Base-by-base conservation (phyloP, 148 eudicot genomes). In the Amaranthus palmeri region DNA sequence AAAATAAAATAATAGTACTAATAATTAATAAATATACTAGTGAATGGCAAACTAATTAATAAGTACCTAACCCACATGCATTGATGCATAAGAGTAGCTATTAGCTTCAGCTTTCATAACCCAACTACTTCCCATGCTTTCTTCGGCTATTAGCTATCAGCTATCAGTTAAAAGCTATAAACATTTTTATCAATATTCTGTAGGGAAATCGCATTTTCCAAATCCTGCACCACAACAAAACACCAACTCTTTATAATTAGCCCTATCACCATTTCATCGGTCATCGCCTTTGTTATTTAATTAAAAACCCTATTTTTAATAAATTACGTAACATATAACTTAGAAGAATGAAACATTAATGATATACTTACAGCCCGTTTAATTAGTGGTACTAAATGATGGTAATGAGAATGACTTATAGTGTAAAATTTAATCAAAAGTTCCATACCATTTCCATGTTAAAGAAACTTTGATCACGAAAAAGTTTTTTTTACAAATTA, bases 131-230 rank as follows among this genome's bases (percentile, higher is more conserved):
- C 70, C 45, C 1, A 45, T 15, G 40, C 6, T 54, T 69, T 14
- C 25, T 69, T 14, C 25, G 5, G 36, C 63, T 17, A n/a, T 4
- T 41, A 8, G 6, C 6, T 48, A 48, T 41, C 66, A 56, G 49
- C 68, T 40, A 53, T 5, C 36, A 25, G 36, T 25, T 25, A 25
- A 25, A 25, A 25, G 36, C 36, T 25, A 25, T 25, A 25, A 25
- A 25, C 36, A 25, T 25, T 25, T 0, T 25, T 2, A n/a, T 85
- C 79, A 81, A 77, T 88, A 81, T 46, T 72, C 70, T 15, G 85
- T 84, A 3, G 90, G 89, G 45, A 88, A 81, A 65, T 88, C 92
- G 70, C 92, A 88, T 15, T 69, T 83, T 11, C 92, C 92, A 72
- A 40, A 88, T 61, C 72, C 92, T 88, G 92, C 88, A 82, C 12